Conservation (phyloP, 805 yeast genomes). For the Lachancea lanzarotensis region DNA sequence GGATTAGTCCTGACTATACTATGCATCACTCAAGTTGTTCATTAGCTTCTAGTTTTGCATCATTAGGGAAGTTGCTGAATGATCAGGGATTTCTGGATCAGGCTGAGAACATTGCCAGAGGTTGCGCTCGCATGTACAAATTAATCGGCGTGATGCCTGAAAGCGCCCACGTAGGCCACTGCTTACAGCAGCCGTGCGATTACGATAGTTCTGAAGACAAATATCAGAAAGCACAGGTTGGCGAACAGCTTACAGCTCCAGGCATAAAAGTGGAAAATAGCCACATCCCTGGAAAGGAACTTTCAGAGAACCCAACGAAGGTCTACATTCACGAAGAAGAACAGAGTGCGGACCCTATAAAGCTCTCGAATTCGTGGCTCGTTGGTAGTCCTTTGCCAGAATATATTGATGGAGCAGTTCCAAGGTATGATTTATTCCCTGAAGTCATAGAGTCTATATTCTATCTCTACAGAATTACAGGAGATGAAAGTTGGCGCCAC, state of each 20-base stretch:
- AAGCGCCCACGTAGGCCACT: constrained; percentile 24
- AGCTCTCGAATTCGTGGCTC: not conserved
- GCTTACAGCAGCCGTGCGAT: constrained; percentile 7
- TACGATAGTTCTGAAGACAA: not conserved
- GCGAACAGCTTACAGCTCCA: not conserved
- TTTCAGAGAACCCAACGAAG: constrained; percentile 1
- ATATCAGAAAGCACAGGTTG: not conserved
- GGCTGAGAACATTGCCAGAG: constrained; percentile 42
- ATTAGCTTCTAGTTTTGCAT: constrained; percentile 47
- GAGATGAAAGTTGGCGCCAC: constrained; percentile 50
- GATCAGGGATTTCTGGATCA: constrained; percentile 32
- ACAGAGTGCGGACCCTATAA: not conserved
- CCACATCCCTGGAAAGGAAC: not conserved
- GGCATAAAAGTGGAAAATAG: constrained; percentile 3
- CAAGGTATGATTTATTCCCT: constrained; percentile 46
- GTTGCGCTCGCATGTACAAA: constrained; percentile 42
- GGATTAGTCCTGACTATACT: constrained; percentile 31
- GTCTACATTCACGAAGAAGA: constrained; percentile 1
- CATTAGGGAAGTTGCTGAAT: constrained; percentile 39
- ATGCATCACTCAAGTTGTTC: constrained; percentile 47
- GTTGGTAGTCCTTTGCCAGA: constrained; percentile 22
- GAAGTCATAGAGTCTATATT: constrained; percentile 57
- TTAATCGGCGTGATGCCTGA: constrained; percentile 31
- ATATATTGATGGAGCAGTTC: constrained; percentile 30
- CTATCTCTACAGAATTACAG: constrained; percentile 53